Conservation (phyloP, 164 flowering plant species). For the Nymphaea thermarum region DNA sequence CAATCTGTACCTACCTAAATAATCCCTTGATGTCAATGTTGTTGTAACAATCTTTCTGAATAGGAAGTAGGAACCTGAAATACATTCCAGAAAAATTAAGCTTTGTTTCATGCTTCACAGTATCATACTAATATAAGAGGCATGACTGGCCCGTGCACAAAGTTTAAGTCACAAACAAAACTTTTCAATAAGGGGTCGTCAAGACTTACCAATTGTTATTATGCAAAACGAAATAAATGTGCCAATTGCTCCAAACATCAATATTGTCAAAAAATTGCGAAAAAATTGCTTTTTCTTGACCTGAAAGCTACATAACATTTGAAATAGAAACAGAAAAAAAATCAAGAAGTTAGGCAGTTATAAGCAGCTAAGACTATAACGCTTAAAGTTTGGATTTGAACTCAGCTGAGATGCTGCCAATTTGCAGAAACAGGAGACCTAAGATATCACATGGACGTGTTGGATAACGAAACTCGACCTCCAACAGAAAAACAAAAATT, state of each 20-base stretch:
- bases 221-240: slow-evolving; percentile 54
- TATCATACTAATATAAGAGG: too few species aligned
- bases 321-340: not conserved
- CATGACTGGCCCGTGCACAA: too few species aligned
- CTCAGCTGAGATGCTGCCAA: too few species aligned
- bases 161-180: too few species aligned
- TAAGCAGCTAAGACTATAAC: not conserved
- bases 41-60: slow-evolving; percentile 41
- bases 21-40: slow-evolving; percentile 26
- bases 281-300: slow-evolving; percentile 90
- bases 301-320: slow-evolving; percentile 41
- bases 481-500: too few species aligned
- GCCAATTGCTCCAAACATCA: slow-evolving; percentile 78
- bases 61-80: slow-evolving; percentile 31
- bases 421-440: too few species aligned
- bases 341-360: not conserved
- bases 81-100: not conserved
- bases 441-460: too few species aligned
- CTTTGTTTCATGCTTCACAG: too few species aligned
- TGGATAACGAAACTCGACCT: too few species aligned
- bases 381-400: too few species aligned
- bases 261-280: slow-evolving; percentile 59
- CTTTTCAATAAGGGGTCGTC: not conserved
- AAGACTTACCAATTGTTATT: slow-evolving; percentile 47
- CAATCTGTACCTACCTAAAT: slow-evolving; percentile 28